Evolutionary conservation across 306 rosid species (phyloP), one percentile per base, ranked within the genome.

Genomic region (Neltuma alba): DNA sequence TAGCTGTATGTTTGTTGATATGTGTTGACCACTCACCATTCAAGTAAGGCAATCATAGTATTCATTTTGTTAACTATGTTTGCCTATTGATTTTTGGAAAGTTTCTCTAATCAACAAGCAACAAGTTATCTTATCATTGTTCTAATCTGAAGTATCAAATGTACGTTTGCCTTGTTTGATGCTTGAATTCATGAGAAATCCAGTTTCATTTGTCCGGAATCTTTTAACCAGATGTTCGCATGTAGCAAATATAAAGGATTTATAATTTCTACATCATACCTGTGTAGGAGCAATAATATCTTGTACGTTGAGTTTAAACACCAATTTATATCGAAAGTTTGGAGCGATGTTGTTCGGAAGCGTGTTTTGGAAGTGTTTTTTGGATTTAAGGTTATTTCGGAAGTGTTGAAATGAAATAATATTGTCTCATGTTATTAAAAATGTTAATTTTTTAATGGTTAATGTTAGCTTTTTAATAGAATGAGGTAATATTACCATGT

Each of bases 31-130:
- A 45, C 62, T 68, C 12, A 40, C 66, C 23, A 65, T 74, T 74
- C 41, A 68, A 66, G 10, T 16, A 27, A 60, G 75, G 48, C 54
- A 74, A 81, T 86, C 76, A 77, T 68, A 76, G 42, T 67, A 25
- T 72, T 76, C 57, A 74, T 45, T 81, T 83, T 41, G 36, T 68
- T 23, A 8, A 23, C 36, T 41, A 11, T 68, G 20, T 68, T 68
- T 68, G 73, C 13, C 21, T 40, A 41, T 21, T 68, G 73, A 25
- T 23, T 67, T 65, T 67, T 68, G 21, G 12, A 68, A 40, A 4
- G 40, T 41, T 68, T 38, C 11, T 23, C 12, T 25, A 18, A 38
- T 5, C 48, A n/a, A 66, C 72, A 38, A 36, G 44, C 71, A 9
- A 20, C 30, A 9, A 23, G 36, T 21, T 5, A 7, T 41, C 21